Percentiles rank a stretch among this genome's conserved stretches.
Evolutionary conservation across 352 stramenopile genomes (phyloP).

Genomic region (Phytophthora tentaculata): DNA sequence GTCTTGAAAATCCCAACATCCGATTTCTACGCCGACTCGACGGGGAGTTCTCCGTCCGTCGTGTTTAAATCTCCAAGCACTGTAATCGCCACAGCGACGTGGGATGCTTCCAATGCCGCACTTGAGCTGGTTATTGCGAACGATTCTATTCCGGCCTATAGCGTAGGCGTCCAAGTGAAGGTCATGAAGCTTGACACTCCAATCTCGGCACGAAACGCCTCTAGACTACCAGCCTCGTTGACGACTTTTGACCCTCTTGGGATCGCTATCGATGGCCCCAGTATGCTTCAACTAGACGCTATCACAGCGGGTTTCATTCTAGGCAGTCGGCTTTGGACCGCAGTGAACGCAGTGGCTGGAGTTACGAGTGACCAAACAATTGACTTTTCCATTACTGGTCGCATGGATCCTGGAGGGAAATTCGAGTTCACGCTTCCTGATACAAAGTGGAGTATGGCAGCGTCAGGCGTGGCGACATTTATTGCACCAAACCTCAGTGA

Average conservation of each 20-base stretch:
- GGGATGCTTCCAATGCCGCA: conserved; percentile 20
- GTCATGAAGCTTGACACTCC: conserved; percentile 54
- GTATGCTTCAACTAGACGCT: conserved; percentile 43
- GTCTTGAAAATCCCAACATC: conserved; percentile 37
- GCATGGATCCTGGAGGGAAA: conserved; percentile 38
- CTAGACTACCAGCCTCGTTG: conserved; percentile 30
- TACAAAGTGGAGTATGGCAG: conserved; percentile 45
- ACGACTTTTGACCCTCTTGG: conserved; percentile 51
- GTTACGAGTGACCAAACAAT: conserved; percentile 57
- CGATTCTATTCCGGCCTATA: conserved; percentile 43
- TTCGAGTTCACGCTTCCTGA: conserved; percentile 60
- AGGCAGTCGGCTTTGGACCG: conserved; percentile 55
- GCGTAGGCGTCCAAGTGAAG: conserved; percentile 33
- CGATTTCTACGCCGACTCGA: conserved; percentile 47
- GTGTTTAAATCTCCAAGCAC: conserved; percentile 35
- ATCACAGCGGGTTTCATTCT: conserved; percentile 52
- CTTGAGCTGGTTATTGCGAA: conserved; percentile 30
- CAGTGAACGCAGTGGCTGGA: conserved; percentile 46
- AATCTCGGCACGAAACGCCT: conserved; percentile 37
- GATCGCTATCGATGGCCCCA: conserved; percentile 61
- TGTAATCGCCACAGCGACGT: conserved; percentile 27
- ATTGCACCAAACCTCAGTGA: conserved; percentile 39
- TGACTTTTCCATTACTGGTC: conserved; percentile 52
- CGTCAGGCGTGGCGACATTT: conserved; percentile 38
- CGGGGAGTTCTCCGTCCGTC: conserved; percentile 26